A percentile compares a stretch with the other conserved stretches of the same genome.
Conservation (phyloP, 352 stramenopile species). For the Achlya hypogyna region DNA sequence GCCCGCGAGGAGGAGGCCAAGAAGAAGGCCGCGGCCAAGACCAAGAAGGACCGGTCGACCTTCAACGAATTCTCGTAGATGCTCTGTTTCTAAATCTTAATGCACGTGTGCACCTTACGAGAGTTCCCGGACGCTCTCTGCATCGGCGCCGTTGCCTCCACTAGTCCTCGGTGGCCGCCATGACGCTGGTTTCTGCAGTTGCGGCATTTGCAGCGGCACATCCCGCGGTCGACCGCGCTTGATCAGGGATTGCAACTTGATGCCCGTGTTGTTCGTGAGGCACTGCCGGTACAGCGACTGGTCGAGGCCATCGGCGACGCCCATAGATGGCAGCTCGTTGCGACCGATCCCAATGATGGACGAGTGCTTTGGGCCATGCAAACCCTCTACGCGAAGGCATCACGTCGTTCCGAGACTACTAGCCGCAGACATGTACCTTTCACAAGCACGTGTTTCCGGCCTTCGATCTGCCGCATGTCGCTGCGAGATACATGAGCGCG, state of each 20-base stretch:
- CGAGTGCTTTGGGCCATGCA: conserved; percentile 9
- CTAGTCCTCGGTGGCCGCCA: not conserved
- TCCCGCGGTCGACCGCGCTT: not conserved
- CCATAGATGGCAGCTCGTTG: conserved; percentile 12
- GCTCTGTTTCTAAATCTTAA: not conserved
- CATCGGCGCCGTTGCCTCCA: not conserved
- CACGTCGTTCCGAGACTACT: not conserved
- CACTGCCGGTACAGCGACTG: conserved; percentile 16
- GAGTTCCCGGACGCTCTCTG: conserved; percentile 3
- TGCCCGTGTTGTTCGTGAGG: conserved; percentile 6
- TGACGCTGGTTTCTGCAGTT: not conserved
- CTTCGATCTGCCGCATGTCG: not conserved
- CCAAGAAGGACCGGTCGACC: conserved; percentile 17
- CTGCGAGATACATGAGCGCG: not conserved
- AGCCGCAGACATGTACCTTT: not conserved
- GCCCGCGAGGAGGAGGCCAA: conserved; percentile 21
- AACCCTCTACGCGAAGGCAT: not conserved
- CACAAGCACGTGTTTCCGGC: not conserved
- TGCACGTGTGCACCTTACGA: not conserved
- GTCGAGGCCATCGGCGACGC: conserved; percentile 3
- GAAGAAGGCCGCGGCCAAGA: conserved; percentile 19
- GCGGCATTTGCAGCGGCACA: not conserved
- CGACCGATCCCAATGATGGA: conserved; percentile 16
- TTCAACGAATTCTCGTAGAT: conserved; percentile 22
- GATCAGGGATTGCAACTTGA: conserved; percentile 11